Base-by-base conservation (phyloP, 768 basidiomycete genomes). In the Chalciporus chontae region DNA sequence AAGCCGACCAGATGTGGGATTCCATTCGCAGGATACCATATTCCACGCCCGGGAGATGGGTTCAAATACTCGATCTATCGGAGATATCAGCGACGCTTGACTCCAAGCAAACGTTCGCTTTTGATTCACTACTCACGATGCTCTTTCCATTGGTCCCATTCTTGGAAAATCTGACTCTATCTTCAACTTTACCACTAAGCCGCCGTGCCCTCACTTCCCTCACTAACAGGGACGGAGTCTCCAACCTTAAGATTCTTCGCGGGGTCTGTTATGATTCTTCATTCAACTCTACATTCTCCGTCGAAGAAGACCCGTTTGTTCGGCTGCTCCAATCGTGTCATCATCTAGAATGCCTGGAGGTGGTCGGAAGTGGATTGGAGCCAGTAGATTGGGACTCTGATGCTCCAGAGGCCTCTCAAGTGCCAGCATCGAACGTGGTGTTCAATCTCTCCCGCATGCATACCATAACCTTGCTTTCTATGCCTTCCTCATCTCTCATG, bases 41-140 rank as follows among this genome's bases (percentile, higher is more conserved):
- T 60, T 94, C 91, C 4, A 78, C 86, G 0, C 93, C 93, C 2
- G 93, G 93, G 24, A 77, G 93, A 62, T 94, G 90, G 87, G 81
- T 95, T 1, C 85, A 84, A 51, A 67, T 64, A 9, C 73, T 96
- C 19, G 86, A 95, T 66, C 69, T 96, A 6, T 83, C 87, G 5
- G 66, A 69, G 18, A 57, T 89, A 29, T 56, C 64, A 39, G 73
- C 71, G 57, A 62, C 60, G 40, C 70, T 77, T 21, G 71, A 74
- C 55, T 67, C 73, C 8, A 57, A 48, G 32, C 76, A 84, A 45
- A 71, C 76, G 21, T 73, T 85, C 43, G 59, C 63, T 17, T 64
- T 86, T 8, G 90, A 92, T 65, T 76, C 79, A 9, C 68, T 85
- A 32, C 74, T 92, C 24, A 80, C 80, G 11, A 68, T 66, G 24